These are phyloP conservation scores for Trichoderma brevicompactum DNA, from an alignment of 2,329 filamentous ascomycete genomes.

Conservation along the genomic window DNA sequence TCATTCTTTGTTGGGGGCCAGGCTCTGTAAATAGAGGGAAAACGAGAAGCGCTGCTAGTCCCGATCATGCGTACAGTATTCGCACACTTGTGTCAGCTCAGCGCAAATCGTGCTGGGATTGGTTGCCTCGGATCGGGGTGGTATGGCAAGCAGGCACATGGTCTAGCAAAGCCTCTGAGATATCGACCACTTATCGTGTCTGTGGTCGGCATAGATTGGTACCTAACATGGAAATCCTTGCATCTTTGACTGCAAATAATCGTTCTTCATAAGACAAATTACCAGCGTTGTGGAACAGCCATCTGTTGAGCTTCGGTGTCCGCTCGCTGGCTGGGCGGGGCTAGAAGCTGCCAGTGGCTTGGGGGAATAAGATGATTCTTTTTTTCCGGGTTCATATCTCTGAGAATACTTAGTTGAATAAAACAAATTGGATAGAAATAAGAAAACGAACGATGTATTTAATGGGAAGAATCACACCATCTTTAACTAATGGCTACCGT, in stretches of 20 bases:
- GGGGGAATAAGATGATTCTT: background rate
- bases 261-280: constrained; percentile 14
- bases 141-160: constrained; percentile 29
- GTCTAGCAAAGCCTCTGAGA: constrained; percentile 12
- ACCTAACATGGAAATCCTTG: constrained; percentile 8
- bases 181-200: background rate
- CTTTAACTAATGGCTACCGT: background rate
- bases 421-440: background rate
- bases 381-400: background rate
- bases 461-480: background rate
- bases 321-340: constrained; percentile 5
- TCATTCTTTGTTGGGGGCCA: background rate
- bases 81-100: constrained; percentile 22
- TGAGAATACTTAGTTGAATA: background rate
- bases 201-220: constrained; percentile 4
- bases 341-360: background rate
- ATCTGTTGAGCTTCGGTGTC: constrained; percentile 1
- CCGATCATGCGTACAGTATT: constrained; percentile 26
- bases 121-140: constrained; percentile 25
- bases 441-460: background rate
- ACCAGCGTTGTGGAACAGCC: constrained; percentile 17
- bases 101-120: constrained; percentile 24
- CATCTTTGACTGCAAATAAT: constrained; percentile 2
- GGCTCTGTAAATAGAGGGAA: constrained; percentile 20
- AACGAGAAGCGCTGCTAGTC: constrained; percentile 22